Evolutionary conservation across 352 stramenopile species (phyloP).

Genomic region (Phytophthora pisi): DNA sequence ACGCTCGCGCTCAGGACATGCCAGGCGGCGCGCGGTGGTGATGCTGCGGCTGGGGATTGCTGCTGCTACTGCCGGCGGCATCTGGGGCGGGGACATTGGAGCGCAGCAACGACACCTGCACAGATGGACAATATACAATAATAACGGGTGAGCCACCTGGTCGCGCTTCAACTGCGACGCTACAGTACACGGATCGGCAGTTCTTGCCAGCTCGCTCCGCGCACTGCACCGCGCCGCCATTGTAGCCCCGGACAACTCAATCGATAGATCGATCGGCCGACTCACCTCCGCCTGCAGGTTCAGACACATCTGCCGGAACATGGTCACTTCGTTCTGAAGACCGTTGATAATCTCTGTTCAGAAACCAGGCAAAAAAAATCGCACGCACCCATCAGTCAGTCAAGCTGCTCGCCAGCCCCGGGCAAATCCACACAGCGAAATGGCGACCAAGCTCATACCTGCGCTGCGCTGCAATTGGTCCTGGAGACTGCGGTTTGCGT

Average conservation of each 20-base stretch:
- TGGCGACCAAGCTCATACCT: conserved; percentile 39
- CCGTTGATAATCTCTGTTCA: conserved; percentile 61
- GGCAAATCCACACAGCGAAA: conserved; percentile 22
- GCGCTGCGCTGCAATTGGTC: conserved; percentile 69
- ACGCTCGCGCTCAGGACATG: conserved; percentile 48
- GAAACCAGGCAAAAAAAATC: conserved; percentile 23
- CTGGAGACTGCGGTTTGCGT: conserved; percentile 70
- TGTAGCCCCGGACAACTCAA: not conserved
- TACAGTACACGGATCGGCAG: not conserved
- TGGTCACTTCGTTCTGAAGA: conserved; percentile 80
- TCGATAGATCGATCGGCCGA: conserved; percentile 4
- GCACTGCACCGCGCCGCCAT: not conserved
- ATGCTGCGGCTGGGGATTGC: conserved; percentile 29
- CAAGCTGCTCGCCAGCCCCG: conserved; percentile 14
- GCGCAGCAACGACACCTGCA: conserved; percentile 47
- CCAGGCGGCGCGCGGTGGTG: conserved; percentile 51
- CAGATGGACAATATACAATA: conserved; percentile 31
- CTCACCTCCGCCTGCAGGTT: conserved; percentile 79
- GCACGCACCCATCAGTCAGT: conserved; percentile 10
- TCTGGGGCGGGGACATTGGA: conserved; percentile 20
- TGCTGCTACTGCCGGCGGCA: conserved; percentile 19
- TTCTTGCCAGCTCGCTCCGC: not conserved
- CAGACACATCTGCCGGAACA: conserved; percentile 86
- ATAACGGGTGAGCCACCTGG: conserved; percentile 28
- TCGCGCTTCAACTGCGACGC: conserved; percentile 25